These are phyloP conservation scores for Rhododendron henanense DNA, from an alignment of 148 eudicot species.

Conservation along the genomic window DNA sequence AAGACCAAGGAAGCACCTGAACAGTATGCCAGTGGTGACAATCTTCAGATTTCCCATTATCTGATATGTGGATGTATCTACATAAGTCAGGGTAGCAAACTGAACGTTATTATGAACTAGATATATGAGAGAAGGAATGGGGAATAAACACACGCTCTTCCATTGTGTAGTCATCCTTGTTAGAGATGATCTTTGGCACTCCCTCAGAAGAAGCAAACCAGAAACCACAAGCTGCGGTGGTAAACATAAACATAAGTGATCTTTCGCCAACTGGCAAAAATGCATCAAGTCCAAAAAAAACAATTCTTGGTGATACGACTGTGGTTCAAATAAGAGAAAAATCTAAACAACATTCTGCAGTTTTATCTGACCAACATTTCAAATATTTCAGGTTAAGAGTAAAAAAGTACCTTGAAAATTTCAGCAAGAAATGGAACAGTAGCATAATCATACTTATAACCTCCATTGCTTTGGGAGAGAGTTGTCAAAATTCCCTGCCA, in stretches of 20 bases:
- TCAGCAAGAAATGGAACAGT: conserved; percentile 73
- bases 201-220: conserved; percentile 77
- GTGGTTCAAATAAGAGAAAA: neutral
- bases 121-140: conserved; percentile 91
- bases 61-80: conserved; percentile 95
- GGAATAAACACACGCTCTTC: conserved; percentile 76
- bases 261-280: neutral
- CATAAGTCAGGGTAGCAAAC: conserved; percentile 93
- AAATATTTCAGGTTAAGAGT: neutral
- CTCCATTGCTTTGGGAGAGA: conserved; percentile 56
- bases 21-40: conserved; percentile 84
- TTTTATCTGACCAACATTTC: neutral
- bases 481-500: conserved; percentile 62
- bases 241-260: neutral
- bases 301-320: neutral
- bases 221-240: conserved; percentile 62
- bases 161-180: conserved; percentile 92
- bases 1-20: conserved; percentile 53
- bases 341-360: neutral
- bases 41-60: conserved; percentile 96
- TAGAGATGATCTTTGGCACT: conserved; percentile 48
- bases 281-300: neutral
- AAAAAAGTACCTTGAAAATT: conserved; percentile 48
- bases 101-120: conserved; percentile 92
- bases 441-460: conserved; percentile 67